Evolutionary conservation across 2,329 filamentous ascomycete genomes (phyloP).

Genomic region (Madurella mycetomatis): DNA sequence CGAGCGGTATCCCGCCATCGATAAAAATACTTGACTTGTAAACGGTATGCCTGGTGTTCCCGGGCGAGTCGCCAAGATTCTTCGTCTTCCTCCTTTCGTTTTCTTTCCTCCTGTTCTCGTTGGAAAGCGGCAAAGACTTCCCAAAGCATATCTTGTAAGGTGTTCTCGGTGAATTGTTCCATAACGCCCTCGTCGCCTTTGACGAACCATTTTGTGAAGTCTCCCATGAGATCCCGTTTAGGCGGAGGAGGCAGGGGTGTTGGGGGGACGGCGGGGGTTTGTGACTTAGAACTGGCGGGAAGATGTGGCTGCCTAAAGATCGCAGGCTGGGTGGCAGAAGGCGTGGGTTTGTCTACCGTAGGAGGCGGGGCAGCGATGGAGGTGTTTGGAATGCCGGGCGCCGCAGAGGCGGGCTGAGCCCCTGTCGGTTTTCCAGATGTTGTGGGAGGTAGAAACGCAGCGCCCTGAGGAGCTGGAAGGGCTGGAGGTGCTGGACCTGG

Average conservation of each 20-base stretch:
- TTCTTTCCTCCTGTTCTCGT: constrained; percentile 39
- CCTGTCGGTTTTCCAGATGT: neutral
- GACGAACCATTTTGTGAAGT: constrained; percentile 53
- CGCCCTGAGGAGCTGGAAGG: neutral
- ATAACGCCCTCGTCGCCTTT: constrained; percentile 50
- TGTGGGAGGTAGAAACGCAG: neutral
- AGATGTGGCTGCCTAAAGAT: neutral
- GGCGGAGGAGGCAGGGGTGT: constrained; percentile 4
- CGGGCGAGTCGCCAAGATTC: constrained; percentile 43
- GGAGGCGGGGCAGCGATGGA: constrained; percentile 12
- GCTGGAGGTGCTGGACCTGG: neutral
- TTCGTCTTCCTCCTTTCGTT: constrained; percentile 45
- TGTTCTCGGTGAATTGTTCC: constrained; percentile 45
- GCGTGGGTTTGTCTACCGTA: neutral
- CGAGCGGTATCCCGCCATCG: constrained; percentile 50
- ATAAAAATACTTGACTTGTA: constrained; percentile 54
- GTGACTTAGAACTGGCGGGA: neutral
- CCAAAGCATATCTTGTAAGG: constrained; percentile 43
- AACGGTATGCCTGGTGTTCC: constrained; percentile 45
- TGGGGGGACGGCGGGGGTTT: neutral
- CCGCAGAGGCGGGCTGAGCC: constrained; percentile 11
- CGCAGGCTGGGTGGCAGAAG: neutral
- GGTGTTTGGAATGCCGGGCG: constrained; percentile 10
- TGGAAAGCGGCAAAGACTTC: constrained; percentile 39
- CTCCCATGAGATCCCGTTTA: constrained; percentile 41